These are phyloP conservation scores for Raphanus raphanistrum DNA, from an alignment of 345 rosid species.

Conservation along the genomic window DNA sequence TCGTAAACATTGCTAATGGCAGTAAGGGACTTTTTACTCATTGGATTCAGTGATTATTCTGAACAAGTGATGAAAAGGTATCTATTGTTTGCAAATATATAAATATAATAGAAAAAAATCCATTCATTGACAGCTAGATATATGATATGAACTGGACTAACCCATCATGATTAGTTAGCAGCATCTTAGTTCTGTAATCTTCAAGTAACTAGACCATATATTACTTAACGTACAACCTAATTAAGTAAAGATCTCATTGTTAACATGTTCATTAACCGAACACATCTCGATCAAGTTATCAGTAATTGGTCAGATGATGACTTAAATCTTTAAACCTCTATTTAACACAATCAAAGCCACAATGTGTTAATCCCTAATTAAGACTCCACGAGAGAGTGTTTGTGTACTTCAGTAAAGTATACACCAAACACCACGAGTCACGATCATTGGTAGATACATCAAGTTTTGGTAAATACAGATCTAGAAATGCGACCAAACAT, in stretches of 20 bases:
- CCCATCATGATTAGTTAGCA: slow-evolving; percentile 10
- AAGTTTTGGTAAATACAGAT: slow-evolving; percentile 13
- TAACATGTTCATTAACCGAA: slow-evolving; percentile 4
- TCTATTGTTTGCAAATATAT: not conserved
- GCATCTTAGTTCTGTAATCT: not conserved
- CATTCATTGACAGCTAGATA: not conserved
- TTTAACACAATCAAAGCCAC: not conserved
- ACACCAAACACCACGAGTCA: slow-evolving; percentile 6
- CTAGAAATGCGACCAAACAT: slow-evolving; percentile 37
- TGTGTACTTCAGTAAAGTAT: not conserved
- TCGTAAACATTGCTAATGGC: not conserved
- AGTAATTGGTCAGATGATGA: not conserved
- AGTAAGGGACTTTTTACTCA: not conserved
- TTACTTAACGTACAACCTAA: slow-evolving; percentile 20
- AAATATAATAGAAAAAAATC: not conserved
- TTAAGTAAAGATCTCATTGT: slow-evolving; percentile 5
- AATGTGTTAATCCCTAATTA: not conserved
- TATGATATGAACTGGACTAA: not conserved
- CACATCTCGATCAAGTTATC: not conserved
- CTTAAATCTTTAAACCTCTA: not conserved
- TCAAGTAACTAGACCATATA: not conserved
- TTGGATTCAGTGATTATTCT: not conserved
- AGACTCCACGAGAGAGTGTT: slow-evolving; percentile 10
- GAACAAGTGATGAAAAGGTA: not conserved
- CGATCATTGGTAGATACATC: slow-evolving; percentile 22